phyloP scores from a whole-genome alignment of 1,139 yeast genomes.

The Lodderomyces orthopsilosis region DNA sequence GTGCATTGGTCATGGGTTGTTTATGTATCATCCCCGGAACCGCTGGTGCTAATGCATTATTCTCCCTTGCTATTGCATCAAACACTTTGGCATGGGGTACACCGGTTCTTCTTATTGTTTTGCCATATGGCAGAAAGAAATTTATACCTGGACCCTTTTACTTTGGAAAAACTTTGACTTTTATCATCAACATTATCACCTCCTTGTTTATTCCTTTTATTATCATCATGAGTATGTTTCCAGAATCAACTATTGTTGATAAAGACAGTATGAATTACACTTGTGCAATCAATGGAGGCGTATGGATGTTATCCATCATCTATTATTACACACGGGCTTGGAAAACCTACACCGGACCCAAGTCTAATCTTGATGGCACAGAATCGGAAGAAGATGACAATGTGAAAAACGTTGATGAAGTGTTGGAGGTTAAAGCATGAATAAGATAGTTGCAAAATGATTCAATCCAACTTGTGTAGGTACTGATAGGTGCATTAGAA shows the following conservation, averaged over 20 bases:
- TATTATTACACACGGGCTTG: conserved; percentile 29
- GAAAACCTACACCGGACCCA: conserved; percentile 32
- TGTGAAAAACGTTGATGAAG: background rate
- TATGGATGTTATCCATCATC: conserved; percentile 27
- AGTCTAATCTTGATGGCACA: conserved; percentile 25
- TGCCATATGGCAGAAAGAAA: conserved; percentile 29
- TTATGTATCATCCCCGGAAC: conserved; percentile 47
- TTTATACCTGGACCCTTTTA: conserved; percentile 67
- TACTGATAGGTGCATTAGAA: no score
- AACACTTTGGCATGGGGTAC: conserved; percentile 35
- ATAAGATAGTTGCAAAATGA: no score
- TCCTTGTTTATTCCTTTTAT: conserved; percentile 27
- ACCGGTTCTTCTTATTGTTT: conserved; percentile 41
- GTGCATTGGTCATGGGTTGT: conserved; percentile 38
- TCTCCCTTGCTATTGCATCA: conserved; percentile 48
- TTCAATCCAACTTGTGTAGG: no score
- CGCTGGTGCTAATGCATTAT: conserved; percentile 48
- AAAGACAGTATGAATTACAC: conserved; percentile 36
- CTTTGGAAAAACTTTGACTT: conserved; percentile 48
- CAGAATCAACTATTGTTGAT: conserved; percentile 24
- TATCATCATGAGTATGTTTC: conserved; percentile 39
- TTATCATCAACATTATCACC: conserved; percentile 23
- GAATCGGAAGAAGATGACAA: conserved; percentile 3
- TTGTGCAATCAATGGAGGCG: conserved; percentile 31
- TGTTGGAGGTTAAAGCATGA: conserved; percentile 9